phyloP scores from a whole-genome alignment of 2,329 filamentous ascomycete genomes.

The Cladophialophora yegresii region DNA sequence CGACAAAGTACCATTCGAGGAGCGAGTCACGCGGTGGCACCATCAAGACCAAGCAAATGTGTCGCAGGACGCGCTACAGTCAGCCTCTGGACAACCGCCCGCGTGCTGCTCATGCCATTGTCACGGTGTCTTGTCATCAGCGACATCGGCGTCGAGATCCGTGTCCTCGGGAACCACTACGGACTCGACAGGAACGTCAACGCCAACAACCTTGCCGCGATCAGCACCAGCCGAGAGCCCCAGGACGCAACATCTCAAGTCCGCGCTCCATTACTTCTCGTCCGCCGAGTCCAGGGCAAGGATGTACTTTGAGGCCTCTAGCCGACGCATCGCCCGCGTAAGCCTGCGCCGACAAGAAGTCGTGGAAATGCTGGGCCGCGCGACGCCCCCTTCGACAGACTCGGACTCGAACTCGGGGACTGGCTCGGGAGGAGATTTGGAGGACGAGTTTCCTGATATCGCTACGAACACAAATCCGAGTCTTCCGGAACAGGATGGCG shows the following conservation, averaged over 20 bases:
- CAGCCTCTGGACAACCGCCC: background rate
- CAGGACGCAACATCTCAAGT: background rate
- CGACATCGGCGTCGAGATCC: background rate
- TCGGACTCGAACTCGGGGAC: background rate
- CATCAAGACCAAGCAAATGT: background rate
- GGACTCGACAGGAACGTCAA: background rate
- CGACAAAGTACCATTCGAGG: background rate
- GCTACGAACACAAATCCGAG: background rate
- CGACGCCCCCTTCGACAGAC: conserved; percentile 3
- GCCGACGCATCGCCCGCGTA: conserved; percentile 13
- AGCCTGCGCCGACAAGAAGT: conserved; percentile 4
- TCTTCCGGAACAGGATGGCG: background rate
- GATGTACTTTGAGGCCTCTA: conserved; percentile 16
- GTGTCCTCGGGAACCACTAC: background rate
- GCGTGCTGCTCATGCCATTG: background rate
- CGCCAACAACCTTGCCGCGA: background rate
- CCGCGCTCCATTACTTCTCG: background rate
- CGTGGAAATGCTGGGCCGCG: conserved; percentile 1
- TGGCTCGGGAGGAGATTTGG: background rate
- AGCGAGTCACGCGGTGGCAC: background rate
- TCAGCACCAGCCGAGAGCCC: background rate
- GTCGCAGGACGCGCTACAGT: background rate
- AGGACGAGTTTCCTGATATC: background rate
- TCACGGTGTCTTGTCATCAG: background rate
- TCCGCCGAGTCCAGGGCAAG: conserved; percentile 10